Evolutionary conservation across 805 yeast species (phyloP).

Genomic region (Metschnikowia amazonensis): DNA sequence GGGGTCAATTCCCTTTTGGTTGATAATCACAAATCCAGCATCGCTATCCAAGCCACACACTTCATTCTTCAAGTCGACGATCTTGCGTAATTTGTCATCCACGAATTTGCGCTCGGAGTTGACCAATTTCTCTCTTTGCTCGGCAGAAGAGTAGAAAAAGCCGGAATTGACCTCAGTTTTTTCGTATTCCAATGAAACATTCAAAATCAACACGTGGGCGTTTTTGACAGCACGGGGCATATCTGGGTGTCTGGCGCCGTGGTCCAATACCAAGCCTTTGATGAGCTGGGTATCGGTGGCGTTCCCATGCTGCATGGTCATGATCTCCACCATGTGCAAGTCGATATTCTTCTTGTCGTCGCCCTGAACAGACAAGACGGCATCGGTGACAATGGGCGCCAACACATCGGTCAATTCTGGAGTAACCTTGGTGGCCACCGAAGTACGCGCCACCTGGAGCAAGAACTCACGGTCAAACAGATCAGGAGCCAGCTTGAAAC

Average conservation of each 20-base stretch:
- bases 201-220: constrained; percentile 80
- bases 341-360: constrained; percentile 57
- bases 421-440: constrained; percentile 82
- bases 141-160: constrained; percentile 90
- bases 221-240: constrained; percentile 89
- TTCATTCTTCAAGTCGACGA: constrained; percentile 86
- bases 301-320: constrained; percentile 94
- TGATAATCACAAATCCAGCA: constrained; percentile 86
- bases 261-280: constrained; percentile 90
- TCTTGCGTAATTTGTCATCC: constrained; percentile 86
- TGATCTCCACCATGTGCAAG: constrained; percentile 95
- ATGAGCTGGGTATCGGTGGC: constrained; percentile 80
- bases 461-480: constrained; percentile 81
- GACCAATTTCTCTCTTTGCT: constrained; percentile 92
- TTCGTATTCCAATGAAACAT: constrained; percentile 94
- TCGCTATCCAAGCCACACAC: constrained; percentile 75
- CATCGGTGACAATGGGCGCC: constrained; percentile 94
- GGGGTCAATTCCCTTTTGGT: constrained; percentile 98
- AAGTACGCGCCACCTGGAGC: constrained; percentile 86
- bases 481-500: constrained; percentile 51
- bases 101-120: constrained; percentile 91
- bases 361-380: constrained; percentile 72
- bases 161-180: constrained; percentile 97
- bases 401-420: constrained; percentile 72
- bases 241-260: constrained; percentile 98